phyloP scores from a whole-genome alignment of 1,284 basidiomycete species.

The Microbotryomycetes sp. region DNA sequence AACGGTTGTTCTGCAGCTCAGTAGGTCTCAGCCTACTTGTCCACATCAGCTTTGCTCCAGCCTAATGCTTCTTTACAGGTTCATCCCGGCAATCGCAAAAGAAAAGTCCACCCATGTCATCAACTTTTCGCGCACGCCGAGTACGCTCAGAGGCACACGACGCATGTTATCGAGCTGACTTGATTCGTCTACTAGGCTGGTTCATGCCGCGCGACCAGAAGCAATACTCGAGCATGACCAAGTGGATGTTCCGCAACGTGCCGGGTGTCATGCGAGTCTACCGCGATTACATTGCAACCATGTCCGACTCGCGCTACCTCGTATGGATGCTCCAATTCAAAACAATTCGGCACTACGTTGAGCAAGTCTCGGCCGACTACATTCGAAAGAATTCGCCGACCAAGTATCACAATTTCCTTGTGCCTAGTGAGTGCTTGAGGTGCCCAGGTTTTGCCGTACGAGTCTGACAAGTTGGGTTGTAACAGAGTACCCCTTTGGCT shows the following conservation, averaged over 20 bases:
- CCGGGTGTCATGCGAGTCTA: slow-evolving; percentile 1
- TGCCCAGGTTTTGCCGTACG: no score
- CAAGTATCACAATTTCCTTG: slow-evolving; percentile 33
- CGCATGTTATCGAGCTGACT: no score
- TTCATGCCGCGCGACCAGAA: slow-evolving; percentile 9
- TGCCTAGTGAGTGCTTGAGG: slow-evolving; percentile 21
- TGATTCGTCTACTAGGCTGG: slow-evolving; percentile 14
- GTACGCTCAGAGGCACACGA: slow-evolving; percentile 6
- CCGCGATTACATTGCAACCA: slow-evolving; percentile 8
- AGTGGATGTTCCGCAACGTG: slow-evolving; percentile 4
- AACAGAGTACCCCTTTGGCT: slow-evolving; percentile 7
- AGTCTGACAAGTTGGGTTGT: no score
- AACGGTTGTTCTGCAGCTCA: slow-evolving; percentile 36
- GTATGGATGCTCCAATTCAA: slow-evolving; percentile 21
- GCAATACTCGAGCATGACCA: neutral
- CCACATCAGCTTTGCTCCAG: neutral
- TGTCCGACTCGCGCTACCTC: slow-evolving; percentile 14
- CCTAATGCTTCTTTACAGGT: slow-evolving; percentile 29
- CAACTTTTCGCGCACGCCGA: slow-evolving; percentile 25
- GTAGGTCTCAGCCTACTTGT: slow-evolving; percentile 19
- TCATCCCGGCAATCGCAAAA: slow-evolving; percentile 17
- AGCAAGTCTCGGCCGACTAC: slow-evolving; percentile 21
- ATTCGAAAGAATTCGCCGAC: slow-evolving; percentile 30
- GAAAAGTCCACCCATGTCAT: slow-evolving; percentile 14
- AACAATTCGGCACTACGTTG: slow-evolving; percentile 22